Conservation (phyloP, 1,284 basidiomycete species). For the Ganoderma sinense region DNA sequence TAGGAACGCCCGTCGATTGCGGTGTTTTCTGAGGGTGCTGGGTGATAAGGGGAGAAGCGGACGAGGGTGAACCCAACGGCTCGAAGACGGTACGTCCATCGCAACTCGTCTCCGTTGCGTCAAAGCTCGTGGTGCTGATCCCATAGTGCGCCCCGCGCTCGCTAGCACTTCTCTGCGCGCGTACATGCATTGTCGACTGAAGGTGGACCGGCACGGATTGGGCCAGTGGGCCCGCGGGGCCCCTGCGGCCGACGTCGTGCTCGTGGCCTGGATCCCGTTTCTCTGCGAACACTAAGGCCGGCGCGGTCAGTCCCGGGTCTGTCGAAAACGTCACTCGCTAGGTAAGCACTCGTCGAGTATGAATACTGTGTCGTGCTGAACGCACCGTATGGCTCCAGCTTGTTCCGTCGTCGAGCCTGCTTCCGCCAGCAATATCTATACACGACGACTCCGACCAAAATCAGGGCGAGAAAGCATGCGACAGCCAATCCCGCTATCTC, state of each 20-base stretch:
- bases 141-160: background rate
- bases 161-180: background rate
- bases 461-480: background rate
- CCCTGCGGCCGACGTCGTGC: background rate
- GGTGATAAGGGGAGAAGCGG: background rate
- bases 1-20: too few relatives aligned
- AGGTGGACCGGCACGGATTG: background rate
- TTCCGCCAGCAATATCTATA: background rate
- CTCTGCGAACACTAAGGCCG: background rate
- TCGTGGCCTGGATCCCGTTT: background rate
- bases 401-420: background rate
- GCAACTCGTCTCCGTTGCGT: background rate
- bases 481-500: background rate
- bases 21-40: too few relatives aligned
- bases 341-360: background rate
- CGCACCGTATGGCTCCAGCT: background rate
- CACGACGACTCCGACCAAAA: background rate
- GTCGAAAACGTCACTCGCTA: background rate
- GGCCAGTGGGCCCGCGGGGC: background rate
- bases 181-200: background rate
- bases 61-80: background rate
- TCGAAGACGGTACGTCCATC: background rate
- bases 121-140: too few relatives aligned
- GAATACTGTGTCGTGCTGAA: background rate
- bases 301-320: background rate